Evolutionary conservation across 2,329 filamentous ascomycete species (phyloP).

Genomic region (Pseudofabraea citricarpa): DNA sequence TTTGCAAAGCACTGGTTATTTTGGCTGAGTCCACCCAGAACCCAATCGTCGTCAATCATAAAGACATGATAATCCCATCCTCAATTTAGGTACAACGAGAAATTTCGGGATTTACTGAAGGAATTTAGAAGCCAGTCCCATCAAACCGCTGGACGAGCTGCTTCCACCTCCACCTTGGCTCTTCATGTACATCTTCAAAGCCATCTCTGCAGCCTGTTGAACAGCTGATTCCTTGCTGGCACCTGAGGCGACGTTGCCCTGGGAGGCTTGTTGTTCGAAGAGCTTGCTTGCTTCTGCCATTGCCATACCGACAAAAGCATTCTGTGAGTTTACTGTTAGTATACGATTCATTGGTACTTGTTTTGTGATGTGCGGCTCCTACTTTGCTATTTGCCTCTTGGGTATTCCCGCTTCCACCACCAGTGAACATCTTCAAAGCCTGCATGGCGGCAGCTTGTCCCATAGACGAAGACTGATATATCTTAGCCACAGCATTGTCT

Average conservation of each 20-base stretch:
- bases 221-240: slow-evolving; percentile 78
- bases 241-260: slow-evolving; percentile 48
- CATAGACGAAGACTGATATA: slow-evolving; percentile 39
- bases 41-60: not conserved
- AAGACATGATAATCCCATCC: not conserved
- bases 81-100: not conserved
- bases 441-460: slow-evolving; percentile 77
- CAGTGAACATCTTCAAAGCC: slow-evolving; percentile 73
- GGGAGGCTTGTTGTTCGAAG: slow-evolving; percentile 52
- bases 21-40: too few relatives aligned
- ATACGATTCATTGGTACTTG: too few relatives aligned
- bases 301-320: slow-evolving; percentile 76
- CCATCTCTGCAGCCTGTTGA: slow-evolving; percentile 76
- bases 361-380: too few relatives aligned
- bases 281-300: slow-evolving; percentile 81
- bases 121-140: slow-evolving; percentile 59
- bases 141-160: slow-evolving; percentile 34
- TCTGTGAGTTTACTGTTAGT: slow-evolving; percentile 39
- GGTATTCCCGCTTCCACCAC: slow-evolving; percentile 41
- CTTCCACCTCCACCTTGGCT: slow-evolving; percentile 52
- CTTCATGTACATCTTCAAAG: slow-evolving; percentile 89
- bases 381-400: slow-evolving; percentile 43
- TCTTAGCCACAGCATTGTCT: not conserved
- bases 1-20: too few relatives aligned
- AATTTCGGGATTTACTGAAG: slow-evolving; percentile 27